Conservation (phyloP, 257 asterid species). For the Solanum gandarillasii region DNA sequence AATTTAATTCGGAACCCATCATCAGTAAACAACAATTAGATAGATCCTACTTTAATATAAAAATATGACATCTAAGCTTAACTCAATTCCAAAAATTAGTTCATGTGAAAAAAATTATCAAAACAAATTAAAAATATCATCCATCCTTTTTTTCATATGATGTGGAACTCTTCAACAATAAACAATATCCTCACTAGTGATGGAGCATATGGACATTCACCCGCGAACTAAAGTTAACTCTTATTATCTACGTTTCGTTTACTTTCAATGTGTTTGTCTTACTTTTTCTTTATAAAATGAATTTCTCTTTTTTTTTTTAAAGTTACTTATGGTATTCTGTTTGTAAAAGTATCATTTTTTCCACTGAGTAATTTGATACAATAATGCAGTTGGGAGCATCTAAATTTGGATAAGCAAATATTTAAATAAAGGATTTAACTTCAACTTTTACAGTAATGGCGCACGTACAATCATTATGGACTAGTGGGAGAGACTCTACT, state of each 20-base stretch:
- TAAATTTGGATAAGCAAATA: neutral
- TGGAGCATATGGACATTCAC: neutral
- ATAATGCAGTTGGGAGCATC: neutral
- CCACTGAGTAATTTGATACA: neutral
- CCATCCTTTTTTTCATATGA: neutral
- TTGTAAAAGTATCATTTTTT: neutral
- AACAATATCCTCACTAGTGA: neutral
- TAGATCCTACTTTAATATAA: neutral
- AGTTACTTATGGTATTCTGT: neutral
- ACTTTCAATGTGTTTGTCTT: neutral
- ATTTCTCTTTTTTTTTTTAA: neutral
- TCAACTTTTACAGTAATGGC: neutral
- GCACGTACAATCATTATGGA: neutral
- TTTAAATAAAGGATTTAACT: neutral
- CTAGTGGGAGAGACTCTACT: neutral
- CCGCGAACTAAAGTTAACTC: neutral
- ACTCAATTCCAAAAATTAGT: neutral
- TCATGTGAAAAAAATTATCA: no score
- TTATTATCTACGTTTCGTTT: no score
- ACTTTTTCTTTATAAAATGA: no score
- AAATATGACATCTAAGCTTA: no score
- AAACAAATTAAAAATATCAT: no score
- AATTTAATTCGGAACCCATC: no score
- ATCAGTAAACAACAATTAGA: no score
- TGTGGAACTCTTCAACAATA: neutral